Base-by-base conservation (phyloP, 1,139 yeast genomes). In the Lodderomyces beijingensis region DNA sequence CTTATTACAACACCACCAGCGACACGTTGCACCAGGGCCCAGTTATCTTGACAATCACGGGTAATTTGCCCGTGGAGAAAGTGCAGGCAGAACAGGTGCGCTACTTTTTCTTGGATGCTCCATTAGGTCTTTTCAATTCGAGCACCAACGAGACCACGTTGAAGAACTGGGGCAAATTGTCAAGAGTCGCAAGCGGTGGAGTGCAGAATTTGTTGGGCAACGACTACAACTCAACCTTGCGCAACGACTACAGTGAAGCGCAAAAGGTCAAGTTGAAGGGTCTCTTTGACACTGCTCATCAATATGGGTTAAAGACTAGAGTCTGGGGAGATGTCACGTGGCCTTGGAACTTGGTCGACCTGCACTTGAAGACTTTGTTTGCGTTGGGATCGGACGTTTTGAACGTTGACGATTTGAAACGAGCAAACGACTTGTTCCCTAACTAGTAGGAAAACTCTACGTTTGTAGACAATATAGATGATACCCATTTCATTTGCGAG, bases 281-380 rank as follows among this genome's bases (percentile, higher is more conserved):
- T 2, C 41, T 35, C 27, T 51, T 65, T 28, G 55, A 53, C 17
- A 37, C 35, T 16, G 72, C 72, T 11, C 72, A 67, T 38, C 39
- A 52, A 21, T 52, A 56, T 36, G 59, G 59, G 2, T 42, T 66
- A 28, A 62, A 62, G 37, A 63, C 73, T 0, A 49, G 73, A 38
- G 47, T 67, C 11, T 67, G 73, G 73, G 73, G 73, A 8, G 70
- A 62, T 21, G 45, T 60, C 4, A 54, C 52, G 16, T 67, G 70
- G 70, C 73, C 74, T 10, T 42, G 42, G 19, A 36, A 44, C 23
- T 41, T 65, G 31, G 50, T 56, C 16, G 42, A 56, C 24, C 40
- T 50, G 5, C 70, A 65, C 35, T 50, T 62, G 42, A 35, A 42
- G 34, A 51, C 48, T 17, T 47, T 59, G 13, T 55, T 45, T 38